These are phyloP conservation scores for Diaporthe aspalathi DNA, from an alignment of 2,329 filamentous ascomycete species.

Conservation along the genomic window DNA sequence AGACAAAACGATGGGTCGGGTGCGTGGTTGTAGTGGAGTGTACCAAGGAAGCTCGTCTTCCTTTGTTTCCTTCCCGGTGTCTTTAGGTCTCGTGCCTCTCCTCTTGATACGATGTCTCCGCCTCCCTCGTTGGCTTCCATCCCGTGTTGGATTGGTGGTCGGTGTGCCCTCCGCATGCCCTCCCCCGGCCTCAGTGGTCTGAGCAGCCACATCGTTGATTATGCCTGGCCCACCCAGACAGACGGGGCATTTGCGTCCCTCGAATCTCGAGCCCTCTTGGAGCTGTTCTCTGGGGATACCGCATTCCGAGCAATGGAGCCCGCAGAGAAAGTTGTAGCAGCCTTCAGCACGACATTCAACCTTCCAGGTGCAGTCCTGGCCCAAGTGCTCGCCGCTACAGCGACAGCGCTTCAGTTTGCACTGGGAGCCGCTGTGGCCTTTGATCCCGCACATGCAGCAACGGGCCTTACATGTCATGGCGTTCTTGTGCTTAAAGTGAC, in stretches of 20 bases:
- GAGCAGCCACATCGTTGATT: no score
- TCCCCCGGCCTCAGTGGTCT: background rate
- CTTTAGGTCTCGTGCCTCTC: slow-evolving; percentile 30
- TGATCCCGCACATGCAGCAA: slow-evolving; percentile 57
- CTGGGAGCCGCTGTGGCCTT: slow-evolving; percentile 51
- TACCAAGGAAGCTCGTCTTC: slow-evolving; percentile 34
- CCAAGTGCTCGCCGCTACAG: slow-evolving; percentile 52
- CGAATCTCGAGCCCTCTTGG: slow-evolving; percentile 44
- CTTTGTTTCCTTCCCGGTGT: slow-evolving; percentile 37
- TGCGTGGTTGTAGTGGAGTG: slow-evolving; percentile 29
- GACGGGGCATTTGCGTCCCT: slow-evolving; percentile 46
- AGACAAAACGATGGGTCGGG: slow-evolving; percentile 21
- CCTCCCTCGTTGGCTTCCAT: background rate
- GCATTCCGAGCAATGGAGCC: slow-evolving; percentile 52
- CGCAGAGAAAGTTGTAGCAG: slow-evolving; percentile 50
- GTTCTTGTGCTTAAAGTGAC: slow-evolving; percentile 47
- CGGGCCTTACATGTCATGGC: slow-evolving; percentile 52
- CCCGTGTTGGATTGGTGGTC: background rate
- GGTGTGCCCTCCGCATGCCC: background rate
- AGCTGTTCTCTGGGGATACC: slow-evolving; percentile 39
- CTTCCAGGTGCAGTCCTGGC: slow-evolving; percentile 54
- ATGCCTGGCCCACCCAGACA: slow-evolving; percentile 42
- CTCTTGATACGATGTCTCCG: slow-evolving; percentile 13
- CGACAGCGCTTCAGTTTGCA: slow-evolving; percentile 50
- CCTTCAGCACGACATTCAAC: slow-evolving; percentile 48